A percentile compares a stretch with the other conserved stretches of the same genome.
These are phyloP conservation scores for Xerocomus potaroensis DNA, from an alignment of 768 basidiomycete species.

Conservation along the genomic window DNA sequence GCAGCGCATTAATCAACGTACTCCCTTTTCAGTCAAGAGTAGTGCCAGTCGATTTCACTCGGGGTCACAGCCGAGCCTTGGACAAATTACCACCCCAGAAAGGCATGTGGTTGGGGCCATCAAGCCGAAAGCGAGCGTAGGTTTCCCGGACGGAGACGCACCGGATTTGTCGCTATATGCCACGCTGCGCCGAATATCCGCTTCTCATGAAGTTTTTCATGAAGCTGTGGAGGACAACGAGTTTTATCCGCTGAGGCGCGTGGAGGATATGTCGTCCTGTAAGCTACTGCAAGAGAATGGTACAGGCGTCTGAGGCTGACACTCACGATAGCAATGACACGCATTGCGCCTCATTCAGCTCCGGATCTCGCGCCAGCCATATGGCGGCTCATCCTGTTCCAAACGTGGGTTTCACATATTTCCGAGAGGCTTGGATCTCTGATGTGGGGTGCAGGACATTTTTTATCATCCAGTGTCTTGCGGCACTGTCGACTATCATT, in stretches of 20 bases:
- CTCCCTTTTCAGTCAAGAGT: not conserved
- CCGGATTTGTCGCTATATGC: not conserved
- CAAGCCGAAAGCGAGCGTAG: no score
- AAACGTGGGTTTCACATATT: constrained; percentile 34
- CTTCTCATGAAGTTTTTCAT: not conserved
- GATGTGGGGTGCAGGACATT: constrained; percentile 34
- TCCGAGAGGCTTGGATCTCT: not conserved
- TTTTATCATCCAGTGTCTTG: constrained; percentile 43
- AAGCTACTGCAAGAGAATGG: not conserved
- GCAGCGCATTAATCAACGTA: constrained; percentile 20
- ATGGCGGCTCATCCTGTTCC: constrained; percentile 52
- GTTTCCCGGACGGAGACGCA: not conserved
- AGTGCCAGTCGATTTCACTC: not conserved
- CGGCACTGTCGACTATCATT: constrained; percentile 47
- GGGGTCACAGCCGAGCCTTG: not conserved
- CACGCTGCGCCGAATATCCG: not conserved
- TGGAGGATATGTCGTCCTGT: constrained; percentile 6
- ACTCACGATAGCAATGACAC: not conserved
- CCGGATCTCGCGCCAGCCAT: constrained; percentile 39
- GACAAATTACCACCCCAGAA: not conserved
- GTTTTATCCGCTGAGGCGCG: not conserved
- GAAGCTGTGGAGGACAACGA: not conserved
- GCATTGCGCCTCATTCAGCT: not conserved
- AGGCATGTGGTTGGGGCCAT: constrained; percentile 6
- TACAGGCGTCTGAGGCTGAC: not conserved